These are phyloP conservation scores for Sporisorium graminicola DNA, from an alignment of 1,284 basidiomycete species.

Conservation along the genomic window DNA sequence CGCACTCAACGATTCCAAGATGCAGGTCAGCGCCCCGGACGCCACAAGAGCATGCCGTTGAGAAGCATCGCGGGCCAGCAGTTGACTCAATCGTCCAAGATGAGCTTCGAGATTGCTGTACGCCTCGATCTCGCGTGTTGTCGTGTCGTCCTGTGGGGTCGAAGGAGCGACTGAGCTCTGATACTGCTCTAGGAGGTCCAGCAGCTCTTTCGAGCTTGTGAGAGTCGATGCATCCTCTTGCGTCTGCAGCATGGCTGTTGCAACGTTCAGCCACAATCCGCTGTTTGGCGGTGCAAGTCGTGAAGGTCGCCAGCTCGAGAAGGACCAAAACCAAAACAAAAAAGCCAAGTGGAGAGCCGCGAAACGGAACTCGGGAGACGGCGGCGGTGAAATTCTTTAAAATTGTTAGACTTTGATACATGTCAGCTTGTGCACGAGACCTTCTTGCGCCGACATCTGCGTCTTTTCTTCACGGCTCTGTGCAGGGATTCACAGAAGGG, in stretches of 20 bases:
- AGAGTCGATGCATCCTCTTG: not conserved
- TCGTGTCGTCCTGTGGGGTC: not conserved
- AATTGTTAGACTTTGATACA: too few species aligned
- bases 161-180: not conserved
- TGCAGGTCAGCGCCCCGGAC: not conserved
- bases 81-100: conserved; percentile 12
- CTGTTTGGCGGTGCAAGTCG: not conserved
- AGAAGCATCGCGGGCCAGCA: conserved; percentile 7
- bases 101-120: conserved; percentile 17
- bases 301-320: not conserved
- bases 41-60: not conserved
- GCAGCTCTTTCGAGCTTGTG: not conserved
- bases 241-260: not conserved
- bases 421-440: too few species aligned
- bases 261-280: not conserved
- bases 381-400: too few species aligned
- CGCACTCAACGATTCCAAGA: not conserved
- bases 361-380: too few species aligned
- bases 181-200: conserved; percentile 13
- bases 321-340: too few species aligned
- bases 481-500: too few species aligned
- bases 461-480: too few species aligned
- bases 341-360: too few species aligned
- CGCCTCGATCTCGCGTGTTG: conserved; percentile 3
- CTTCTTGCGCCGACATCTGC: too few species aligned